phyloP scores from a whole-genome alignment of 1,139 yeast genomes.

The Yamadazyma mexicana region DNA sequence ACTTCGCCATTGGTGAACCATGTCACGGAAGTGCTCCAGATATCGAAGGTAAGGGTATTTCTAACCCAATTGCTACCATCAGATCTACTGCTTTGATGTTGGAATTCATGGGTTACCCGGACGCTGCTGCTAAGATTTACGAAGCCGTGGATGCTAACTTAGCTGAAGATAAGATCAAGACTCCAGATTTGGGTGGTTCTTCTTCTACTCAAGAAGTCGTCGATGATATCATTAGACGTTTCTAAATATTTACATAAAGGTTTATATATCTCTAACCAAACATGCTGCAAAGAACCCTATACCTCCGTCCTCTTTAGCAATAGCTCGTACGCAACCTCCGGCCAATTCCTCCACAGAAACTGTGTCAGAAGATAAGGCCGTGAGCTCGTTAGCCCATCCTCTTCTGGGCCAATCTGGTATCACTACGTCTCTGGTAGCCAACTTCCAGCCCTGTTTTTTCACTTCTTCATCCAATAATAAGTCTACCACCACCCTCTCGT shows the following conservation, averaged over 20 bases:
- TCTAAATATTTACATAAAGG: constrained; percentile 7
- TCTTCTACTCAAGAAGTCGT: constrained; percentile 84
- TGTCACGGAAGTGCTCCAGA: constrained; percentile 99
- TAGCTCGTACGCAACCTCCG: constrained; percentile 81
- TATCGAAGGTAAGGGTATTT: constrained; percentile 90
- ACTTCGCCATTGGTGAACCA: constrained; percentile 97
- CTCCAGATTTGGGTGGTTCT: constrained; percentile 94
- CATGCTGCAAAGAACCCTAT: constrained; percentile 96
- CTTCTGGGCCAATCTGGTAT: constrained; percentile 85
- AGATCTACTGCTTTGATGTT: constrained; percentile 97
- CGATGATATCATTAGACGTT: constrained; percentile 64
- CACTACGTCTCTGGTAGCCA: constrained; percentile 62
- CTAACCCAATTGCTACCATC: constrained; percentile 97
- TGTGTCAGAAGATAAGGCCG: constrained; percentile 45
- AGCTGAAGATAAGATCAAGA: constrained; percentile 73
- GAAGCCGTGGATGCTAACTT: constrained; percentile 94
- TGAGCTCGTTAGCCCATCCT: constrained; percentile 71
- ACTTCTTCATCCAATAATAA: constrained; percentile 65
- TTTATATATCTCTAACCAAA: constrained; percentile 44
- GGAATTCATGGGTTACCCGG: constrained; percentile 90
- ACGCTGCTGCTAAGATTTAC: constrained; percentile 90
- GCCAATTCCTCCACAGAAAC: constrained; percentile 56
- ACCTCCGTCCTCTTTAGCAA: constrained; percentile 90
- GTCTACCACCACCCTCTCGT: constrained; percentile 85
- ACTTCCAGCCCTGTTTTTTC: constrained; percentile 68